Base-by-base conservation (phyloP, 2,329 filamentous ascomycete species). In the Botrytis pseudocinerea region DNA sequence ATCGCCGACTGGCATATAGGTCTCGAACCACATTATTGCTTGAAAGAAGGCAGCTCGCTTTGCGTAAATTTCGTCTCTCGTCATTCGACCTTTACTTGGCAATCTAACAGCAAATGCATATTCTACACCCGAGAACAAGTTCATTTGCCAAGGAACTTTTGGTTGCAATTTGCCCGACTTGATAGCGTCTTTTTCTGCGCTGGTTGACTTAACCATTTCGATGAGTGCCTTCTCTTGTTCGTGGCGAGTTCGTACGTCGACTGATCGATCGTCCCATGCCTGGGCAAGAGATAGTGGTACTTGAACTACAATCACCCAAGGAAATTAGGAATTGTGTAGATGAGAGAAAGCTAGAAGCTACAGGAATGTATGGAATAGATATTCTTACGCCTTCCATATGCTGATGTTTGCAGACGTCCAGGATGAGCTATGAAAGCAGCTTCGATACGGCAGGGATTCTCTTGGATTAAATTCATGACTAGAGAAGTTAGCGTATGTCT, bases 41-140 rank as follows among this genome's bases (percentile, higher is more conserved):
- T 70, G 69, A 12, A 9, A 22, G 22, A 70, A 70, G 4, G 69
- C 54, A 38, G 57, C n/a, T 48, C 42, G 57, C 35, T 69, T 69
- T 54, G 35, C 65, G 25, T 57, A 69, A 25, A 32, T 57, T 42
- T 40, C 65, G 28, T 69, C 46, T n/a, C 18, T 51, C 28, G 10
- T 69, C 46, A 42, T 28, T 20, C 14, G 35, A 12, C 35, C 35
- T 40, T 8, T 22, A 3, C 38, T 38, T 28, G 32, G 35, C 48
- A 69, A 42, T 32, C 32, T 42, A 20, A 32, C 20, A 22, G 40
- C 28, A 54, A 70, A 62, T 7, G 42, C 57, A 42, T 62, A 42
- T 32, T 38, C 22, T 18, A 48, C 57, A 61, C 28, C 42, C 25
- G 40, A 38, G 40, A 62, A 62, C 2, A 70, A 22, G 35, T 46